phyloP scores from a whole-genome alignment of 805 yeast genomes.

The Phaffomyces thermotolerans region DNA sequence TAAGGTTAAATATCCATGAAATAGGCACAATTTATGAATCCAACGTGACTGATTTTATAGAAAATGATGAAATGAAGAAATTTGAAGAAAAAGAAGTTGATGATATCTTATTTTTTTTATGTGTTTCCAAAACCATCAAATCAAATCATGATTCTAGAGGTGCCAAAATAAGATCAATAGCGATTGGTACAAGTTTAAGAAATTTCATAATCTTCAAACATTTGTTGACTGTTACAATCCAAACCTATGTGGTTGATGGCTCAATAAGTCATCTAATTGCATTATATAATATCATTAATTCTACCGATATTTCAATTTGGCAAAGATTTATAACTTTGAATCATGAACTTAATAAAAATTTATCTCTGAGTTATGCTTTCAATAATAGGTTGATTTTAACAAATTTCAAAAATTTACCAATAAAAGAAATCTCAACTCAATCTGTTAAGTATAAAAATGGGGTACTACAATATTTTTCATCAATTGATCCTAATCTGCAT shows the following conservation, averaged over 20 bases:
- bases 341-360: conserved; percentile 11
- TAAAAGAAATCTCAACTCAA: conserved; percentile 10
- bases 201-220: conserved; percentile 56
- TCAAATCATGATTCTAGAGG: conserved; percentile 42
- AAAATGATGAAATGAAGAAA: background rate
- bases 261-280: conserved; percentile 14
- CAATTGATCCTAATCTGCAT: conserved; percentile 22
- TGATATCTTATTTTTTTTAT: conserved; percentile 46
- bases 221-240: conserved; percentile 44
- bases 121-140: conserved; percentile 45
- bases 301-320: conserved; percentile 20
- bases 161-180: conserved; percentile 49
- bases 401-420: conserved; percentile 17
- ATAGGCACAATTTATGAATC: conserved; percentile 20
- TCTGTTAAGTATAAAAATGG: conserved; percentile 17
- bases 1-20: conserved; percentile 9
- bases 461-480: conserved; percentile 20
- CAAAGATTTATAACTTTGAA: conserved; percentile 9
- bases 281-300: conserved; percentile 18
- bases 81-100: conserved; percentile 5
- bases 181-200: conserved; percentile 46
- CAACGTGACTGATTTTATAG: background rate
- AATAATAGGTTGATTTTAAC: conserved; percentile 17
- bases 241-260: conserved; percentile 21
- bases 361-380: conserved; percentile 16